Percentiles rank a stretch among this genome's conserved stretches.
Evolutionary conservation across 1,284 basidiomycete species (phyloP).

Genomic region (Psilocybe mexicana): DNA sequence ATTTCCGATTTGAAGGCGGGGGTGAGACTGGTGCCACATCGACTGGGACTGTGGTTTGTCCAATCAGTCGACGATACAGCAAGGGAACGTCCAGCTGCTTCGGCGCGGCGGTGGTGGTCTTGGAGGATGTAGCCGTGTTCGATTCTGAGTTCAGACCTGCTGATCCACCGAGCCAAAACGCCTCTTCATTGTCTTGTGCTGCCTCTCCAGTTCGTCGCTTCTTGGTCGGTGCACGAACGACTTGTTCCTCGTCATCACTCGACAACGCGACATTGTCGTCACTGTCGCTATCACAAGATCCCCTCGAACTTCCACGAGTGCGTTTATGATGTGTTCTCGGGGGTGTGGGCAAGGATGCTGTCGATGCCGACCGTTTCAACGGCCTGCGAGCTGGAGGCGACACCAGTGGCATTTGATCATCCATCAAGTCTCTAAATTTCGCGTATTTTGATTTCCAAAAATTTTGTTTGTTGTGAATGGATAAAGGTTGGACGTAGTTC

Average conservation of each 20-base stretch:
- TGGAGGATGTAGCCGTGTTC: conserved; percentile 12
- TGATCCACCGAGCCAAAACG: conserved; percentile 40
- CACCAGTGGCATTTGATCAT: conserved; percentile 35
- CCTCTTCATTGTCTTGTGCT: conserved; percentile 38
- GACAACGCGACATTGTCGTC: conserved; percentile 23
- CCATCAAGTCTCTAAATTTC: conserved; percentile 20
- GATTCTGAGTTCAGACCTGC: conserved; percentile 18
- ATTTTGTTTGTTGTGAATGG: neutral
- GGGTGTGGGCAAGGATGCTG: conserved; percentile 36
- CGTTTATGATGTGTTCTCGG: conserved; percentile 38
- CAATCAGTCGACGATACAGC: conserved; percentile 30
- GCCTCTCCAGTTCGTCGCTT: conserved; percentile 33
- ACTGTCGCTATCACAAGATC: conserved; percentile 33
- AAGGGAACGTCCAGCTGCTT: conserved; percentile 29
- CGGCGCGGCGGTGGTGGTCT: neutral
- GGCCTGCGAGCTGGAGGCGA: conserved; percentile 24
- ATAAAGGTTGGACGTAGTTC: neutral
- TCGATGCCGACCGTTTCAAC: conserved; percentile 43
- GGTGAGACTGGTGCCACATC: conserved; percentile 40
- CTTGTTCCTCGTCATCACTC: conserved; percentile 23
- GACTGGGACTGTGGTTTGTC: conserved; percentile 16
- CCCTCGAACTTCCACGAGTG: conserved; percentile 30
- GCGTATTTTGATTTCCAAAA: neutral
- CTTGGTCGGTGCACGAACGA: conserved; percentile 25
- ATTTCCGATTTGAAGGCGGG: conserved; percentile 42